Conservation (phyloP, 2,329 filamentous ascomycete species). For the Fusarium mundagurra region DNA sequence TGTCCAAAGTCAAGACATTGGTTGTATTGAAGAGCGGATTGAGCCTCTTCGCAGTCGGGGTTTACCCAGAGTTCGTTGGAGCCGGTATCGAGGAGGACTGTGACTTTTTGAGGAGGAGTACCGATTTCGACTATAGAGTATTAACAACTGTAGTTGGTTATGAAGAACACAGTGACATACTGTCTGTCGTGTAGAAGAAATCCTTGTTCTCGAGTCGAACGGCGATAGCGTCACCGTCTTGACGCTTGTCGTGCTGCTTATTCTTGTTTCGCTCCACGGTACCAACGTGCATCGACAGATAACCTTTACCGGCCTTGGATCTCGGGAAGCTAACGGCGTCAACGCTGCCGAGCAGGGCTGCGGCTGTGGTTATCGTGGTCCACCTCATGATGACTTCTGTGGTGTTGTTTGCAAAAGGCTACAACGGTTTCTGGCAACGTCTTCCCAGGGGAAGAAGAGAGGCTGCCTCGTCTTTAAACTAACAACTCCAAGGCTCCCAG, state of each 20-base stretch:
- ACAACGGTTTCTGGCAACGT: background rate
- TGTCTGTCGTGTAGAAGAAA: constrained; percentile 52
- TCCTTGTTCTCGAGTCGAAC: constrained; percentile 49
- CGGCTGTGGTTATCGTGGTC: constrained; percentile 32
- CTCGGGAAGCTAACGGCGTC: constrained; percentile 42
- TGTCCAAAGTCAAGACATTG: constrained; percentile 55
- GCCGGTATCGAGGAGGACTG: constrained; percentile 61
- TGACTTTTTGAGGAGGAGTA: constrained; percentile 53
- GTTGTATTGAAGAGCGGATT: constrained; percentile 44
- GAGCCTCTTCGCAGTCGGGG: constrained; percentile 56
- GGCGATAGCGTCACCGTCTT: constrained; percentile 41
- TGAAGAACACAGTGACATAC: constrained; percentile 42
- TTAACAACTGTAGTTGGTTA: background rate
- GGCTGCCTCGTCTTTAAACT: constrained; percentile 14
- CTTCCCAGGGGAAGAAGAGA: background rate
- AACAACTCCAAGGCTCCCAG: background rate
- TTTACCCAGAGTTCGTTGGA: constrained; percentile 67
- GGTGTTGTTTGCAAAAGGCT: background rate
- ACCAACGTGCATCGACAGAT: constrained; percentile 50
- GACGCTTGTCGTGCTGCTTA: constrained; percentile 33
- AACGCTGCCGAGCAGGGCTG: constrained; percentile 24
- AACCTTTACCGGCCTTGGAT: constrained; percentile 49
- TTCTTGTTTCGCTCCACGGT: constrained; percentile 43
- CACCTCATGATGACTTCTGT: constrained; percentile 38
- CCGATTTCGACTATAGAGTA: constrained; percentile 53